Percentiles rank a stretch among this genome's conserved stretches.
phyloP scores from a whole-genome alignment of 1,284 basidiomycete species.

The Fomitopsis pinicola region DNA sequence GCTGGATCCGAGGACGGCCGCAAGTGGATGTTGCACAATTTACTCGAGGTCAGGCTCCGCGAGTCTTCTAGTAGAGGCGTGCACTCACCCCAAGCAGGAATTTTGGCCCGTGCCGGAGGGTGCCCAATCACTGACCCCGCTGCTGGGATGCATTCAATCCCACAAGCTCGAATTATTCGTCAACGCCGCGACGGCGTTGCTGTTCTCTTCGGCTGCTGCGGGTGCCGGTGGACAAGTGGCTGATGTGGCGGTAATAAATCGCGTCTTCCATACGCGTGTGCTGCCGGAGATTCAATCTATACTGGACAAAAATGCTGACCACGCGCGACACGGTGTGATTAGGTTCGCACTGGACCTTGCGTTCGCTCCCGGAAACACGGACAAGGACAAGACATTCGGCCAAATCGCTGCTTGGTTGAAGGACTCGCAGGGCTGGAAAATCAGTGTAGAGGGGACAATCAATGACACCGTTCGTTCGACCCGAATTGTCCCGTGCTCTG shows the following conservation, averaged over 20 bases:
- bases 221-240: constrained; percentile 12
- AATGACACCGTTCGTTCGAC: constrained; percentile 34
- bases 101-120: constrained; percentile 41
- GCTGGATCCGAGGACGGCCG: constrained; percentile 26
- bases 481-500: not conserved
- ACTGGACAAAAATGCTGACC: constrained; percentile 21
- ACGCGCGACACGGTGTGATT: constrained; percentile 25
- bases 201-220: constrained; percentile 21
- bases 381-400: constrained; percentile 24
- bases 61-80: not conserved
- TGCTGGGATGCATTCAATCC: constrained; percentile 29
- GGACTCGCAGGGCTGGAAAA: constrained; percentile 37
- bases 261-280: constrained; percentile 41
- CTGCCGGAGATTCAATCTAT: constrained; percentile 44
- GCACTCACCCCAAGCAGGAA: constrained; percentile 29
- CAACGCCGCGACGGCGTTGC: constrained; percentile 32
- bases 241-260: constrained; percentile 33
- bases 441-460: constrained; percentile 37
- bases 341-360: constrained; percentile 40
- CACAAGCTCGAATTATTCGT: constrained; percentile 38
- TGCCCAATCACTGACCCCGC: constrained; percentile 25
- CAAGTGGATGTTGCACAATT: constrained; percentile 28
- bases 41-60: constrained; percentile 24
- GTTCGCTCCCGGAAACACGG: constrained; percentile 28
- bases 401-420: constrained; percentile 40